Conservation (phyloP, 768 basidiomycete species). For the Auricularia sp. region DNA sequence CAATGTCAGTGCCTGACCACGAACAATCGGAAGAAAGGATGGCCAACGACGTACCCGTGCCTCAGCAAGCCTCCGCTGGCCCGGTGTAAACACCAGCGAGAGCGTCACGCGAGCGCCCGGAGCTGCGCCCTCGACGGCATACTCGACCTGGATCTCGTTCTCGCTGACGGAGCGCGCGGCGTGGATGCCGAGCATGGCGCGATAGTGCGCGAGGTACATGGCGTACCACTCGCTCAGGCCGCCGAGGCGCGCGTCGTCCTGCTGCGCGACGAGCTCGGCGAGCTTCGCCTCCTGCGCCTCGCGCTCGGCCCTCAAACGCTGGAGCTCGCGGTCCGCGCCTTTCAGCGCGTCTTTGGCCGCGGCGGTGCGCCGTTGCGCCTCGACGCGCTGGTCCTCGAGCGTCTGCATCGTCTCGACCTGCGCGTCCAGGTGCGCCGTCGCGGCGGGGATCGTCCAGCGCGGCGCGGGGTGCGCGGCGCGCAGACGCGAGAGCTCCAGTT, state of each 20-base stretch:
- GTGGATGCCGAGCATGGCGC: background rate
- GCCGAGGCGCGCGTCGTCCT: slow-evolving; percentile 55
- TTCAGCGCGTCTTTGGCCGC: slow-evolving; percentile 55
- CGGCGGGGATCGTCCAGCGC: slow-evolving; percentile 65
- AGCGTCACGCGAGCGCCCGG: background rate
- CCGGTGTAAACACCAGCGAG: background rate
- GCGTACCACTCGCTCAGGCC: slow-evolving; percentile 63
- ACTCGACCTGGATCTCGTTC: background rate
- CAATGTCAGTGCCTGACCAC: background rate
- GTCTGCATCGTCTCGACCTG: slow-evolving; percentile 75
- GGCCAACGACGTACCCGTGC: background rate
- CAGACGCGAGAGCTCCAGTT: slow-evolving; percentile 68
- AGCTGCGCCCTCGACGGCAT: background rate
- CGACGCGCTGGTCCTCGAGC: slow-evolving; percentile 56
- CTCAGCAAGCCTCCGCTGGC: background rate
- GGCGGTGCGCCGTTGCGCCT: slow-evolving; percentile 39
- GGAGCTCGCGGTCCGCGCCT: slow-evolving; percentile 41
- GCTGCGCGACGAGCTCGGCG: slow-evolving; percentile 33
- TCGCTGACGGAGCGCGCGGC: background rate
- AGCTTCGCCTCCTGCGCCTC: slow-evolving; percentile 65
- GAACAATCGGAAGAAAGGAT: background rate
- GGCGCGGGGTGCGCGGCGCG: slow-evolving; percentile 74
- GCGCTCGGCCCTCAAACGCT: slow-evolving; percentile 47
- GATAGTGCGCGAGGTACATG: background rate
- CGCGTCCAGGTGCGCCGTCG: slow-evolving; percentile 60